phyloP scores from a whole-genome alignment of 163 green algal genomes.

The Scenedesmus sp. region DNA sequence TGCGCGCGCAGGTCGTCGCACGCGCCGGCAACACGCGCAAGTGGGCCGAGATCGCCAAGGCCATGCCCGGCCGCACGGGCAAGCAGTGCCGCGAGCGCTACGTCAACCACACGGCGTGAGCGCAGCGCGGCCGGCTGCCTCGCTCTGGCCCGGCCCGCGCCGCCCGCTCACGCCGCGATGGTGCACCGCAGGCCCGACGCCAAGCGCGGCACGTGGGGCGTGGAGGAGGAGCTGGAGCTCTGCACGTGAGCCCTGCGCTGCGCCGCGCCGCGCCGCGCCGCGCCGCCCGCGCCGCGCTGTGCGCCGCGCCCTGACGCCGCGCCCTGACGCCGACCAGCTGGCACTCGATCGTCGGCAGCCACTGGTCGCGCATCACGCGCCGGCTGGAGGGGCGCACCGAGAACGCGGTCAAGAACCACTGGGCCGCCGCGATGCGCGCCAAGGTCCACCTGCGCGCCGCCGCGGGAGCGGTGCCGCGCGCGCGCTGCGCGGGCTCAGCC shows the following conservation, averaged over 20 bases:
- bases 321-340: constrained; percentile 42
- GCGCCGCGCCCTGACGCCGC: too few relatives aligned
- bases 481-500: background rate
- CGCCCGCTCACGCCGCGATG: too few relatives aligned
- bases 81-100: constrained; percentile 51
- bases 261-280: too few relatives aligned
- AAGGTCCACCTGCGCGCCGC: constrained; percentile 14
- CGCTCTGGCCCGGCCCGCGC: too few relatives aligned
- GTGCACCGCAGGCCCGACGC: constrained; percentile 20
- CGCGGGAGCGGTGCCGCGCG: background rate
- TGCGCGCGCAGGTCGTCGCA: background rate
- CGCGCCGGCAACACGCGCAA: background rate
- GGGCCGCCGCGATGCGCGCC: constrained; percentile 62
- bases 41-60: constrained; percentile 41
- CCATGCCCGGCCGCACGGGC: constrained; percentile 41
- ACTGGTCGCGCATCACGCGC: constrained; percentile 80
- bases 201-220: constrained; percentile 25
- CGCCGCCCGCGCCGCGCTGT: too few relatives aligned
- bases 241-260: too few relatives aligned
- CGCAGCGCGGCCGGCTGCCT: background rate
- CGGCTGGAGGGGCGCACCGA: constrained; percentile 78
- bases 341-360: constrained; percentile 63
- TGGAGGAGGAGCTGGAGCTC: constrained; percentile 17
- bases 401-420: constrained; percentile 93
- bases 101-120: constrained; percentile 44